phyloP scores from a whole-genome alignment of 2,329 filamentous ascomycete species.

The Aspergillus floridensis region DNA sequence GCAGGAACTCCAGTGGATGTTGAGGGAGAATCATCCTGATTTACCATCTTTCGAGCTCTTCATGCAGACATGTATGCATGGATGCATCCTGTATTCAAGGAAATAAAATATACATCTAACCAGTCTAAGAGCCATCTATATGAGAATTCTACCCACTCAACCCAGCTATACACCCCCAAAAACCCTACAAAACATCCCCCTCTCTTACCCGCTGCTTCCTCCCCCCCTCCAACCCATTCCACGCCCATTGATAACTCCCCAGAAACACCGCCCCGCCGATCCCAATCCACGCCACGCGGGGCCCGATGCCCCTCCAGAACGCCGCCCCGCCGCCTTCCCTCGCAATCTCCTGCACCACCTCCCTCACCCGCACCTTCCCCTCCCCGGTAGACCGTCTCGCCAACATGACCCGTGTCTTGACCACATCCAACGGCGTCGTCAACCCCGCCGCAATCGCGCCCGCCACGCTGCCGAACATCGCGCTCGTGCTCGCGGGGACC shows the following conservation, averaged over 20 bases:
- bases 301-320: slow-evolving; percentile 60
- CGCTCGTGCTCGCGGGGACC: slow-evolving; percentile 73
- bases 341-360: slow-evolving; percentile 64
- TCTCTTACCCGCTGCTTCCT: slow-evolving; percentile 12
- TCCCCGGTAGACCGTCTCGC: slow-evolving; percentile 55
- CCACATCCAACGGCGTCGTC: slow-evolving; percentile 90
- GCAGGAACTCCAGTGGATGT: slow-evolving; percentile 45
- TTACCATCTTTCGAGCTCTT: background rate
- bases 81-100: background rate
- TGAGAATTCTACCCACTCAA: too few species aligned
- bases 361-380: slow-evolving; percentile 32
- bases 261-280: slow-evolving; percentile 92
- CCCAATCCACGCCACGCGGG: slow-evolving; percentile 90
- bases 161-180: background rate
- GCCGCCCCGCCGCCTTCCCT: slow-evolving; percentile 45
- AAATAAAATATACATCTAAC: too few species aligned
- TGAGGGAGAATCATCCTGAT: background rate
- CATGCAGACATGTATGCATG: too few species aligned
- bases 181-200: slow-evolving; percentile 1
- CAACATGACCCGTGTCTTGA: slow-evolving; percentile 97
- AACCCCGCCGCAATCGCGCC: slow-evolving; percentile 82
- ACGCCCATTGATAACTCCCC: slow-evolving; percentile 86
- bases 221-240: slow-evolving; percentile 64
- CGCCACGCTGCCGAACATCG: slow-evolving; percentile 76
- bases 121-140: too few species aligned